Conservation (phyloP, 345 rosid genomes). For the Reutealis trisperma region DNA sequence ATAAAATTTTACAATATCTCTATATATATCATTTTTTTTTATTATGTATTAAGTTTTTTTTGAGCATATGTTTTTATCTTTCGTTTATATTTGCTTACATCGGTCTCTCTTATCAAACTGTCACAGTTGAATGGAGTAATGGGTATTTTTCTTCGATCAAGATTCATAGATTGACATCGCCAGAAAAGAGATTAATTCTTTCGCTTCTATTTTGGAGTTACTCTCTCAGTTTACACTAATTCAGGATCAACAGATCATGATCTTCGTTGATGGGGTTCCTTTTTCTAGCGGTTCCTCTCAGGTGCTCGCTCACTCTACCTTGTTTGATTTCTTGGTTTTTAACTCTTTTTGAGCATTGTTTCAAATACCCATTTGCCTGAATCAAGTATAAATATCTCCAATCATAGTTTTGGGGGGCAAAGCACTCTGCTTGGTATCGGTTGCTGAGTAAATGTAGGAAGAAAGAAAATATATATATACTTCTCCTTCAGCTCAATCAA, state of each 20-base stretch:
- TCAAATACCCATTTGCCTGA: not conserved
- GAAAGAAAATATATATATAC: not conserved
- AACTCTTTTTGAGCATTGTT: not conserved
- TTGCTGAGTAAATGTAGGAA: not conserved
- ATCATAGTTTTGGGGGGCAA: not conserved
- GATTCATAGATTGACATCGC: not conserved
- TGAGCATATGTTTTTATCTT: no score
- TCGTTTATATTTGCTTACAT: no score
- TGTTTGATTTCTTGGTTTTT: not conserved
- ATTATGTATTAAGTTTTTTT: no score
- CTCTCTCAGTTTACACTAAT: not conserved
- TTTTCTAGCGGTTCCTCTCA: constrained; percentile 13
- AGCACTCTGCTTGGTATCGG: not conserved
- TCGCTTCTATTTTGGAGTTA: not conserved
- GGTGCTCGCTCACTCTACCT: not conserved
- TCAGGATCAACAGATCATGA: constrained; percentile 8
- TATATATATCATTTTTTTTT: no score
- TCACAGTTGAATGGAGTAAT: no score
- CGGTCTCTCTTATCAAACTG: no score
- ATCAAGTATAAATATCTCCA: not conserved
- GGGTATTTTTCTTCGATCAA: not conserved
- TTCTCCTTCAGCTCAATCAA: no score
- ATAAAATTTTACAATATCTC: no score
- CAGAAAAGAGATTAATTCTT: not conserved
- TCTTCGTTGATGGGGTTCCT: constrained; percentile 23